phyloP scores from a whole-genome alignment of 306 rosid genomes.

The Prunus davidiana region DNA sequence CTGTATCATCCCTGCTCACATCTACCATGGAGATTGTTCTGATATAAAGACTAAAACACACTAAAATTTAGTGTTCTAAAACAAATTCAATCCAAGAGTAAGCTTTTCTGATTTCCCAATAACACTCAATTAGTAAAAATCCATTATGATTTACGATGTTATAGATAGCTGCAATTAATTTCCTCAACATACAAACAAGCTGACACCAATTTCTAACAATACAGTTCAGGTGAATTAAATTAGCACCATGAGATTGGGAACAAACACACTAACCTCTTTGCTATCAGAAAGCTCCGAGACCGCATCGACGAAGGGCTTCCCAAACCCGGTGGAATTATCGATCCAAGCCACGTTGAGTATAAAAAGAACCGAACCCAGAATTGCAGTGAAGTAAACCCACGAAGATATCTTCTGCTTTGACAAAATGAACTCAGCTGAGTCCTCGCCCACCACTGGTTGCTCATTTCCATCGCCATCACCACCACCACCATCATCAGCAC shows the following conservation, averaged over 20 bases:
- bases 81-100: not conserved
- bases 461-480: constrained; percentile 7
- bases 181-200: not conserved
- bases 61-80: not conserved
- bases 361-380: constrained; percentile 67
- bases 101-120: not conserved
- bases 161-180: not conserved
- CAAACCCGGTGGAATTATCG: constrained; percentile 69
- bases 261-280: constrained; percentile 48
- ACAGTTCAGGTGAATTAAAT: too few species aligned
- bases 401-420: constrained; percentile 66
- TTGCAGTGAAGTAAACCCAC: constrained; percentile 57
- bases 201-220: not conserved
- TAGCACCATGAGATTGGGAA: not conserved
- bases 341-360: constrained; percentile 68
- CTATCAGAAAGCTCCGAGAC: constrained; percentile 64
- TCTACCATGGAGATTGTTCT: too few species aligned
- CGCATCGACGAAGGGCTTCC: constrained; percentile 60
- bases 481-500: not conserved
- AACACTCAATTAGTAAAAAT: not conserved
- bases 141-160: not conserved
- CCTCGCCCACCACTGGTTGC: constrained; percentile 52
- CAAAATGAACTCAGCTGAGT: constrained; percentile 63
- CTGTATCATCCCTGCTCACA: too few species aligned
- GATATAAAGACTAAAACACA: not conserved